Evolutionary conservation across 306 rosid species (phyloP).

Genomic region (Medicago ruthenica): DNA sequence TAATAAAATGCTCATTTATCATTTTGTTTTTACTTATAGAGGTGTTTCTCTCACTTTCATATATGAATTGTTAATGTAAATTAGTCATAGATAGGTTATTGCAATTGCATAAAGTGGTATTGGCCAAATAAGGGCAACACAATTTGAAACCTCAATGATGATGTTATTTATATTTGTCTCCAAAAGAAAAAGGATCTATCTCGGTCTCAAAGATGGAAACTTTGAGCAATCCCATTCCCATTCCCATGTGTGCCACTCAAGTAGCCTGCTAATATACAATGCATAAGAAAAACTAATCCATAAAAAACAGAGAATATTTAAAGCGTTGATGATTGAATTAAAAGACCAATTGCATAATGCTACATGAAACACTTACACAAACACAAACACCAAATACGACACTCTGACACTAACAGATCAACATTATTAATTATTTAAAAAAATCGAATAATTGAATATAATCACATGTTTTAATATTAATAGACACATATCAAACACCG

Average conservation of each 20-base stretch:
- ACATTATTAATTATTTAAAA: no score
- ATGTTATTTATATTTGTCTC: background rate
- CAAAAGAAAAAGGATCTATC: background rate
- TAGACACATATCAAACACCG: no score
- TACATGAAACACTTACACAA: background rate
- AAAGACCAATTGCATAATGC: slow-evolving; percentile 36
- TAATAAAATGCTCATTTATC: no score
- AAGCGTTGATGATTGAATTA: slow-evolving; percentile 16
- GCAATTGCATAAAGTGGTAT: background rate
- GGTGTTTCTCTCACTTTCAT: no score
- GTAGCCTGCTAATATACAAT: slow-evolving; percentile 17
- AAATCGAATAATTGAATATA: no score
- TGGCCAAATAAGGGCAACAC: background rate
- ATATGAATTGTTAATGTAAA: no score
- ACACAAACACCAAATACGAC: background rate
- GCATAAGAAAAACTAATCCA: slow-evolving; percentile 26
- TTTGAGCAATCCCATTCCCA: slow-evolving; percentile 43
- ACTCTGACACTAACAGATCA: background rate
- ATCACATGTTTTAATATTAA: background rate
- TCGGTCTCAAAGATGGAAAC: slow-evolving; percentile 25
- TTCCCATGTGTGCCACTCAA: slow-evolving; percentile 56
- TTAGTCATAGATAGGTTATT: no score
- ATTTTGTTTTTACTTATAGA: no score
- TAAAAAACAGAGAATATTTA: slow-evolving; percentile 32
- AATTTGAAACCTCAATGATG: background rate